Conservation (phyloP, 495 filamentous ascomycete genomes). For the Lineolata rhizophorae region DNA sequence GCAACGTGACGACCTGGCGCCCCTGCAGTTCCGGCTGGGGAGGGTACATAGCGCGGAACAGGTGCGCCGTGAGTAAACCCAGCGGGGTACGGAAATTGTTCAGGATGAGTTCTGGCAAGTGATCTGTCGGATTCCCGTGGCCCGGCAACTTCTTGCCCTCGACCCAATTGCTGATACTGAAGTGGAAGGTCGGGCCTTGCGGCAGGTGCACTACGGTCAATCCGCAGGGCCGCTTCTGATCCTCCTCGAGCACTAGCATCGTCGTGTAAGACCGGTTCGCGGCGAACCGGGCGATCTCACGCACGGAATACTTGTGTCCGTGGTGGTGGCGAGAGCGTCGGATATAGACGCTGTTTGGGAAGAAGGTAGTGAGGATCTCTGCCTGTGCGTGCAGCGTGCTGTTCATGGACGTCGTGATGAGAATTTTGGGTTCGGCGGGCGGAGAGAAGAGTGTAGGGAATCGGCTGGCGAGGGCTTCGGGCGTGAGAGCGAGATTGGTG, state of each 20-base stretch:
- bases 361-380: constrained; percentile 48
- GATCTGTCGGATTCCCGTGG: constrained; percentile 71
- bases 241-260: constrained; percentile 62
- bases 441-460: constrained; percentile 68
- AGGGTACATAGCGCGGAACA: constrained; percentile 71
- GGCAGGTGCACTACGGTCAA: constrained; percentile 70
- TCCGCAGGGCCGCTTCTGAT: constrained; percentile 55
- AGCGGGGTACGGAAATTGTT: constrained; percentile 92
- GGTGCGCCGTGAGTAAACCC: constrained; percentile 67
- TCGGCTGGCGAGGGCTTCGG: constrained; percentile 18
- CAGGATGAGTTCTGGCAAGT: constrained; percentile 80
- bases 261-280: constrained; percentile 57
- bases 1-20: constrained; percentile 72
- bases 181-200: constrained; percentile 69
- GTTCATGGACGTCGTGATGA: constrained; percentile 75
- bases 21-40: constrained; percentile 61
- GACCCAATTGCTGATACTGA: constrained; percentile 64
- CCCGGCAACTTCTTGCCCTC: constrained; percentile 67
- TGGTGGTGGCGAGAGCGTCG: constrained; percentile 59
- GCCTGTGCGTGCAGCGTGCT: constrained; percentile 70
- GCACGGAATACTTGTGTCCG: constrained; percentile 66
- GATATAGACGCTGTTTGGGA: constrained; percentile 78
- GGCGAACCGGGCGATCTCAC: constrained; percentile 77
- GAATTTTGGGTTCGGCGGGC: constrained; percentile 45
- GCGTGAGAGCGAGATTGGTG: constrained; percentile 19